Conservation (phyloP, 768 basidiomycete species). For the Suillus lakei region DNA sequence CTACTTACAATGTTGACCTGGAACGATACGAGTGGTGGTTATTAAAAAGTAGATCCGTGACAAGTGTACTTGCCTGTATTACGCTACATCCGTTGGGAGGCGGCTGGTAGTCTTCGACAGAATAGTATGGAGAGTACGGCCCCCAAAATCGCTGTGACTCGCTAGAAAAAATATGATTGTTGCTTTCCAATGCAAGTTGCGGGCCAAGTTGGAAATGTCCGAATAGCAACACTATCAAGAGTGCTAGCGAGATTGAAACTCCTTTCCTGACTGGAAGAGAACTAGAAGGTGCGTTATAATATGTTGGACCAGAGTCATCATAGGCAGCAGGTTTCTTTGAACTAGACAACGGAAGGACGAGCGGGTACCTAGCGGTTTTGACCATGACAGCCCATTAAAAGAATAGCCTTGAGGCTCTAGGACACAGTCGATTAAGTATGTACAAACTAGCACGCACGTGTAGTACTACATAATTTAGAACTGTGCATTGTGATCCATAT, state of each 20-base stretch:
- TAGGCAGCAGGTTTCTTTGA: background rate
- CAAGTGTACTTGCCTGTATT: background rate
- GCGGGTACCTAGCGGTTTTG: background rate
- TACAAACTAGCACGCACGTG: too few species aligned
- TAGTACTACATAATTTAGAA: too few species aligned
- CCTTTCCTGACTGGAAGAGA: background rate
- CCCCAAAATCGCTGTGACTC: constrained; percentile 1
- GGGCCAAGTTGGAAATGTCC: background rate
- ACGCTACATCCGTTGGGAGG: background rate
- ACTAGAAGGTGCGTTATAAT: background rate
- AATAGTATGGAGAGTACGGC: background rate
- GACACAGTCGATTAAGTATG: background rate
- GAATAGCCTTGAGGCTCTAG: background rate
- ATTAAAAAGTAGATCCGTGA: background rate
- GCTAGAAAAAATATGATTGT: background rate
- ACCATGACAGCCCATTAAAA: background rate
- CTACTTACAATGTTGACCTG: constrained; percentile 36
- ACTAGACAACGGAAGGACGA: background rate
- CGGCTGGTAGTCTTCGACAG: background rate
- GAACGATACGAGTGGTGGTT: background rate
- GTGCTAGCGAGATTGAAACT: background rate
- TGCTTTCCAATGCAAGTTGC: background rate
- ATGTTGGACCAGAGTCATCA: too few species aligned
- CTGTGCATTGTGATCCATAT: too few species aligned
- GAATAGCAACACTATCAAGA: background rate